Percentiles rank a stretch among this genome's conserved stretches.
phyloP scores from a whole-genome alignment of 202 grass and related monocot species.

The Alloteropsis angusta region DNA sequence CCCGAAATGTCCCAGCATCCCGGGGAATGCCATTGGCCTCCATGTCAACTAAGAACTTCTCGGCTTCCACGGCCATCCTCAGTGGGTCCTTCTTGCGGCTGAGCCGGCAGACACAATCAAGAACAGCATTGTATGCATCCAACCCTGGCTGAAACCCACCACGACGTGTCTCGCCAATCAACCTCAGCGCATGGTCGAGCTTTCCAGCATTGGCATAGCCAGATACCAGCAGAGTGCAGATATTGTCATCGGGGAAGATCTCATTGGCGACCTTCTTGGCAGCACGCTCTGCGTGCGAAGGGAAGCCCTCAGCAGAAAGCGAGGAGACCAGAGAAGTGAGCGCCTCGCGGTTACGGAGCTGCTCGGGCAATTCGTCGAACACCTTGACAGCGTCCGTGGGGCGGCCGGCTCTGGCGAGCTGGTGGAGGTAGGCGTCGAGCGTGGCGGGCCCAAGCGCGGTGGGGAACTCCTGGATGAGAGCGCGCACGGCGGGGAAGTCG shows the following conservation, averaged over 20 bases:
- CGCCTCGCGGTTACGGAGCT: slow-evolving; percentile 32
- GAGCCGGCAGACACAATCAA: slow-evolving; percentile 71
- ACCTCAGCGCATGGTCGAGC: slow-evolving; percentile 65
- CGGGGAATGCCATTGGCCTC: slow-evolving; percentile 66
- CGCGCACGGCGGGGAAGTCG: slow-evolving; percentile 60
- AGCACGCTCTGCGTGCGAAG: slow-evolving; percentile 59
- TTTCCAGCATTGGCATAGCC: slow-evolving; percentile 84
- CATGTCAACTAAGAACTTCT: slow-evolving; percentile 84
- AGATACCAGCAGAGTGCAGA: slow-evolving; percentile 65
- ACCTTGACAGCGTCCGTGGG: slow-evolving; percentile 56
- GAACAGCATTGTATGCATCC: slow-evolving; percentile 66
- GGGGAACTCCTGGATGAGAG: slow-evolving; percentile 64
- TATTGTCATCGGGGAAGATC: slow-evolving; percentile 77
- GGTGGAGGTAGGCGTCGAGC: slow-evolving; percentile 44
- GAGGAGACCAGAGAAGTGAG: slow-evolving; percentile 57
- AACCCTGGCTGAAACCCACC: slow-evolving; percentile 73
- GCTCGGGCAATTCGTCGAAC: slow-evolving; percentile 49
- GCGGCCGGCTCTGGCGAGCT: slow-evolving; percentile 46
- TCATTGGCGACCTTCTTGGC: slow-evolving; percentile 60
- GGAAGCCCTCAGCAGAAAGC: slow-evolving; percentile 46
- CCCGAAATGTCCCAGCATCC: slow-evolving; percentile 57
- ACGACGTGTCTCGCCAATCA: slow-evolving; percentile 54
- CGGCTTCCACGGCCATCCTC: slow-evolving; percentile 51
- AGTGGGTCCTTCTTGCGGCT: slow-evolving; percentile 74
- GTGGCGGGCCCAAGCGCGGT: slow-evolving; percentile 43